These are phyloP conservation scores for Tolypocladium tropicale DNA, from an alignment of 2,329 filamentous ascomycete genomes.

Conservation along the genomic window DNA sequence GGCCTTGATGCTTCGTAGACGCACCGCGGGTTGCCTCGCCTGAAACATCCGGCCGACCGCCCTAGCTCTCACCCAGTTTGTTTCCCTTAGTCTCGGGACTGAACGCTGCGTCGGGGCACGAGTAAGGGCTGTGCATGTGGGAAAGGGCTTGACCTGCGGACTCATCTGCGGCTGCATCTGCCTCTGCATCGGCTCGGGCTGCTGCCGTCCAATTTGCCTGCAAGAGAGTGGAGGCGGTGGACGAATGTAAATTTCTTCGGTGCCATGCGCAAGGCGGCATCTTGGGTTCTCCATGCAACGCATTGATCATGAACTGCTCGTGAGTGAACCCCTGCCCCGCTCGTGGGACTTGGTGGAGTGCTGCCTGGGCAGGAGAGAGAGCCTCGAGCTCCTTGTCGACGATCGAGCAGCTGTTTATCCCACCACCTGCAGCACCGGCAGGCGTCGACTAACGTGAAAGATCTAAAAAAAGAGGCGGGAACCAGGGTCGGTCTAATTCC, in stretches of 20 bases:
- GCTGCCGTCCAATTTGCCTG: not conserved
- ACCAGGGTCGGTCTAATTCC: not conserved
- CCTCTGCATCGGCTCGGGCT: not conserved
- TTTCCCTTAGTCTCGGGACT: not conserved
- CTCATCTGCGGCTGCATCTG: not conserved
- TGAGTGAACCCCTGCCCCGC: not conserved
- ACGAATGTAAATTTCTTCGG: not conserved
- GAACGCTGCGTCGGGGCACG: not conserved
- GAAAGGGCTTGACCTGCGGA: not conserved
- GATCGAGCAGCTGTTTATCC: not conserved
- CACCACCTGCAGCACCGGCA: not conserved
- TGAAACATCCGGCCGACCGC: not conserved
- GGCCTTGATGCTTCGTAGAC: not conserved
- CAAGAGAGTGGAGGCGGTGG: not conserved
- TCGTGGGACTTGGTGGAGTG: not conserved
- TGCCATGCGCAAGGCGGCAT: not conserved
- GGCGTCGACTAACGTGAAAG: not conserved
- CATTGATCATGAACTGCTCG: not conserved
- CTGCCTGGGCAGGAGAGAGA: not conserved
- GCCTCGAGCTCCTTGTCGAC: not conserved
- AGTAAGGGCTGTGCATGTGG: not conserved
- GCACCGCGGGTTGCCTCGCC: not conserved
- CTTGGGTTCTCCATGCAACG: not conserved
- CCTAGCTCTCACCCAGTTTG: not conserved
- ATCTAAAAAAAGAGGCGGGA: constrained; percentile 1